phyloP scores from a whole-genome alignment of 2,329 filamentous ascomycete genomes.

The Colletotrichum graminicola region DNA sequence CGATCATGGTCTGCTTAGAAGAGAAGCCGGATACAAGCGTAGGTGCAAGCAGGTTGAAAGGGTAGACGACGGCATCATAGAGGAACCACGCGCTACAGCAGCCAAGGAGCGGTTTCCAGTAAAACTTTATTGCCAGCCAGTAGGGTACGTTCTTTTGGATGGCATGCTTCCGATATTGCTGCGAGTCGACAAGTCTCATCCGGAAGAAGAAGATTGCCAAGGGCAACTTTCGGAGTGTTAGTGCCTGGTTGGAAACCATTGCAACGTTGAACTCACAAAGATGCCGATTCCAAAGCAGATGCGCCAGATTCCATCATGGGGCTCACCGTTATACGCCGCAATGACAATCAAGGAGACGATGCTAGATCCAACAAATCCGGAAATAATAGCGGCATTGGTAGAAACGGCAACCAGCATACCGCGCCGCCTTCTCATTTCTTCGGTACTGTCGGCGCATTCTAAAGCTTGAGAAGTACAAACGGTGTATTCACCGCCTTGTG shows the following conservation, averaged over 20 bases:
- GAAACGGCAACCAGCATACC: conserved; percentile 54
- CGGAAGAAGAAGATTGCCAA: conserved; percentile 67
- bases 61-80: conserved; percentile 47
- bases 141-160: conserved; percentile 46
- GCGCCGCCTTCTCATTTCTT: conserved; percentile 45
- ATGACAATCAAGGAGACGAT: conserved; percentile 60
- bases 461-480: conserved; percentile 47
- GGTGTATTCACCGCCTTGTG: conserved; percentile 48
- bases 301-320: conserved; percentile 58
- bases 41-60: conserved; percentile 43
- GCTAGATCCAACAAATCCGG: conserved; percentile 54
- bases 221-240: conserved; percentile 47
- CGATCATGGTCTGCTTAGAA: conserved; percentile 39
- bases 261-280: conserved; percentile 46
- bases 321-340: conserved; percentile 50
- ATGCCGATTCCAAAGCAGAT: conserved; percentile 57
- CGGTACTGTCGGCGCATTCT: conserved; percentile 48
- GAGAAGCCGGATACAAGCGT: conserved; percentile 45
- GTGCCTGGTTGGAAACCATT: no score
- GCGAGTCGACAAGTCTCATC: conserved; percentile 64
- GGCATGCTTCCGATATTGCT: conserved; percentile 50
- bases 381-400: conserved; percentile 55
- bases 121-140: conserved; percentile 44
- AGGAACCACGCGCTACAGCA: conserved; percentile 56
- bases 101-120: conserved; percentile 63